A percentile compares a stretch with the other conserved stretches of the same genome.
These are phyloP conservation scores for Kalmusia sp. DNA, from an alignment of 2,329 filamentous ascomycete species.

Conservation along the genomic window DNA sequence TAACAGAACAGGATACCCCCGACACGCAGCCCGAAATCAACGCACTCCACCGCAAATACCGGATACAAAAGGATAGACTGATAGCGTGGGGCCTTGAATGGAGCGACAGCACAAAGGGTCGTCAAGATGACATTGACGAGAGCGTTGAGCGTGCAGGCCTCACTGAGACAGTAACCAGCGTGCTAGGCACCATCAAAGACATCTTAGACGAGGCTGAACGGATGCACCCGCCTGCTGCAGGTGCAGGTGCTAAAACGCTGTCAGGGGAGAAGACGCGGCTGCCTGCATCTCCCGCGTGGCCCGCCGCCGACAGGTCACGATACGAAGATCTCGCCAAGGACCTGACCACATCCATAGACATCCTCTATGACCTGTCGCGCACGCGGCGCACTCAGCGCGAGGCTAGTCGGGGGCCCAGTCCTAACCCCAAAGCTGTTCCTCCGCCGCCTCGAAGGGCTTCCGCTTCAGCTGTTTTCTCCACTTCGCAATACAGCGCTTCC, in stretches of 20 bases:
- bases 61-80: conserved; percentile 80
- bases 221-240: conserved; percentile 63
- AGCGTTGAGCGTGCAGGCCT: conserved; percentile 71
- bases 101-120: conserved; percentile 69
- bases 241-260: conserved; percentile 38
- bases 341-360: conserved; percentile 79
- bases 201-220: conserved; percentile 78
- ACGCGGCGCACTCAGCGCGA: conserved; percentile 60
- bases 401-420: conserved; percentile 21
- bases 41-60: conserved; percentile 75
- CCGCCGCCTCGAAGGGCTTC: conserved; percentile 3
- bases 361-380: conserved; percentile 76
- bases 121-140: conserved; percentile 74
- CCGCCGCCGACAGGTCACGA: conserved; percentile 73
- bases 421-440: conserved; percentile 12
- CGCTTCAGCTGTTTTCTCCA: conserved; percentile 32
- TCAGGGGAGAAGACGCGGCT: conserved; percentile 45
- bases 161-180: conserved; percentile 78
- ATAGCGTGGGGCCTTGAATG: conserved; percentile 83
- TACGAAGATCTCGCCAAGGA: conserved; percentile 79
- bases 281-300: conserved; percentile 42
- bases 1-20: conserved; percentile 64
- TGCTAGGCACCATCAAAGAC: conserved; percentile 82
- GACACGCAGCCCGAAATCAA: conserved; percentile 72
- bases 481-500: conserved; percentile 48